Percentiles rank a stretch among this genome's conserved stretches.
Evolutionary conservation across 192 early-diverging fungal species (phyloP).

Genomic region (Geosiphon pyriformis): DNA sequence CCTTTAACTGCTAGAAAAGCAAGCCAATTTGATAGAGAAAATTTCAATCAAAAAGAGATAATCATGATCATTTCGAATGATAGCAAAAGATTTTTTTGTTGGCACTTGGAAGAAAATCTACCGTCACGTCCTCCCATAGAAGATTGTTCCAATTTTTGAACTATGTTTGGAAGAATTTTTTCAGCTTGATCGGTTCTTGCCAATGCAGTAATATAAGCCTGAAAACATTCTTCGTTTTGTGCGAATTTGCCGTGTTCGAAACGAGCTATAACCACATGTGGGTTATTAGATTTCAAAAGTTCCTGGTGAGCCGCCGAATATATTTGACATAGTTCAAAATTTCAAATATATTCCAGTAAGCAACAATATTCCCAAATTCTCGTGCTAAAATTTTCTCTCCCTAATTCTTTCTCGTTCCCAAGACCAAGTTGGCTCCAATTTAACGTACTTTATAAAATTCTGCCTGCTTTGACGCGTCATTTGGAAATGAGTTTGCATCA

Average conservation of each 20-base stretch:
- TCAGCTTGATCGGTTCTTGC: constrained; percentile 47
- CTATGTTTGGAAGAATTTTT: constrained; percentile 47
- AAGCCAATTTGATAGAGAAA: too few species aligned
- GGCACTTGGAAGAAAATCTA: too few species aligned
- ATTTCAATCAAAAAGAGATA: too few species aligned
- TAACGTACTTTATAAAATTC: constrained; percentile 49
- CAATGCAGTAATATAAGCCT: constrained; percentile 48
- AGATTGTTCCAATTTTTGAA: constrained; percentile 44
- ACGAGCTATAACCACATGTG: constrained; percentile 42
- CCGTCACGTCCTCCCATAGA: constrained; percentile 25
- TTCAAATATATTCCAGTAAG: background rate
- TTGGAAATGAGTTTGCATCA: constrained; percentile 48
- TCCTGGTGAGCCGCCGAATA: constrained; percentile 33
- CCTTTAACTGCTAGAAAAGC: constrained; percentile 3
- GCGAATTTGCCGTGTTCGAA: constrained; percentile 52
- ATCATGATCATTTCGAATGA: too few species aligned
- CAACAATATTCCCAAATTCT: background rate
- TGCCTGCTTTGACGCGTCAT: constrained; percentile 43
- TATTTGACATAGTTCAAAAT: background rate
- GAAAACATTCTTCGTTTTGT: constrained; percentile 48
- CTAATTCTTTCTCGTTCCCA: background rate
- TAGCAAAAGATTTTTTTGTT: too few species aligned
- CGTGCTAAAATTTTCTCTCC: background rate
- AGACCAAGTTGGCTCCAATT: too few species aligned
- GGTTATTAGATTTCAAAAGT: constrained; percentile 45